phyloP scores from a whole-genome alignment of 352 stramenopile species.

The Globisporangium emineosum region DNA sequence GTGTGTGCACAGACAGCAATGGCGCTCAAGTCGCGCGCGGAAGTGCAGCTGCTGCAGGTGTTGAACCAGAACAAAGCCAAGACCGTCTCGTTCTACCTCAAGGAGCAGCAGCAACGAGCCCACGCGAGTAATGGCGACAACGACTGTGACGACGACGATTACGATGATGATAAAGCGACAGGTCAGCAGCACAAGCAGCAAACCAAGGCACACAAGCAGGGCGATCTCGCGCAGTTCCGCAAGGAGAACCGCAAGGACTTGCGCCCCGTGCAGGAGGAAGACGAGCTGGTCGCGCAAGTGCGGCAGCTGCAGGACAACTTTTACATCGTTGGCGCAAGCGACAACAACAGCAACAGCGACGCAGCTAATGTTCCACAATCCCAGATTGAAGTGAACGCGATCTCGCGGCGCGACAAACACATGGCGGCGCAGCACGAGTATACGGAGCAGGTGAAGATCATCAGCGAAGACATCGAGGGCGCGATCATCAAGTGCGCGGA shows the following conservation, averaged over 20 bases:
- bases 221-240: slow-evolving; percentile 7
- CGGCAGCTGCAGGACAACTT: slow-evolving; percentile 50
- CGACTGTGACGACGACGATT: background rate
- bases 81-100: slow-evolving; percentile 37
- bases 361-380: background rate
- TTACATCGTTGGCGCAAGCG: slow-evolving; percentile 18
- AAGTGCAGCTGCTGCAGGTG: slow-evolving; percentile 46
- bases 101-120: slow-evolving; percentile 40
- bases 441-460: slow-evolving; percentile 42
- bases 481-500: slow-evolving; percentile 53
- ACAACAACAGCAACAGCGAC: slow-evolving; percentile 8
- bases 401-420: slow-evolving; percentile 53
- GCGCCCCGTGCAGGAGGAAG: slow-evolving; percentile 22
- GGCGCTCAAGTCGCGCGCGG: slow-evolving; percentile 42
- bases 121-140: slow-evolving; percentile 19
- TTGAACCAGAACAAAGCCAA: slow-evolving; percentile 53
- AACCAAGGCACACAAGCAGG: background rate
- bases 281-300: slow-evolving; percentile 48
- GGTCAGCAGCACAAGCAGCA: background rate
- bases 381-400: slow-evolving; percentile 58
- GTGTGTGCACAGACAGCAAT: slow-evolving; percentile 12
- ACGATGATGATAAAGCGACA: slow-evolving; percentile 14
- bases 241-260: slow-evolving; percentile 17
- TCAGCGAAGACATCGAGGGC: slow-evolving; percentile 62
- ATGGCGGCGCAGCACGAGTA: slow-evolving; percentile 51